These are phyloP conservation scores for Lonicera japonica DNA, from an alignment of 129 eudicot species.

Conservation along the genomic window DNA sequence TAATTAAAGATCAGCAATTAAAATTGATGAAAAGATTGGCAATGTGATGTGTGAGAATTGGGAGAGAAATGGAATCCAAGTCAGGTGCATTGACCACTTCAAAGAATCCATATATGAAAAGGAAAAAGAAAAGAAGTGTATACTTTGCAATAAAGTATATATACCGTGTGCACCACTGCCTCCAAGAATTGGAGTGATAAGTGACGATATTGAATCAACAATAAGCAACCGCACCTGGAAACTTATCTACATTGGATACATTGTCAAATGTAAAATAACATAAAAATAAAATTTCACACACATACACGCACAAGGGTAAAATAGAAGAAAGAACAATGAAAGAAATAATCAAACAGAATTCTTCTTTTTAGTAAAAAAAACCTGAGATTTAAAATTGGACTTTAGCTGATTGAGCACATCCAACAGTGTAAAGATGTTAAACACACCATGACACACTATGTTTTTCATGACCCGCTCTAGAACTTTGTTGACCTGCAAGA, in stretches of 20 bases:
- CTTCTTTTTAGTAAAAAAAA: constrained; percentile 7
- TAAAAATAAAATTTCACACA: neutral
- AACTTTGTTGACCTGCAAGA: constrained; percentile 35
- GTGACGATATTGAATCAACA: constrained; percentile 77
- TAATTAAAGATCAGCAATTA: no score
- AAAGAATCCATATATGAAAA: no score
- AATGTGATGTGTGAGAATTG: no score
- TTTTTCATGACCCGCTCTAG: constrained; percentile 49
- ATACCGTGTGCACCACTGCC: constrained; percentile 68
- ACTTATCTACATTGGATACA: constrained; percentile 28
- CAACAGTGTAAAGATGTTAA: constrained; percentile 61
- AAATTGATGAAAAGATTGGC: no score
- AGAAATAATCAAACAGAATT: neutral
- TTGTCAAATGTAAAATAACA: neutral
- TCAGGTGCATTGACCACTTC: no score
- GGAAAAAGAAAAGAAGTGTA: no score
- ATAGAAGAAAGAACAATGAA: constrained; percentile 1
- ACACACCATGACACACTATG: constrained; percentile 57
- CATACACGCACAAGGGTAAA: neutral
- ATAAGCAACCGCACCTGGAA: constrained; percentile 43
- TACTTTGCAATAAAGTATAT: no score
- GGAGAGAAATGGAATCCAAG: no score
- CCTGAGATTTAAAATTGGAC: constrained; percentile 47
- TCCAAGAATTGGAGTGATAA: constrained; percentile 70
- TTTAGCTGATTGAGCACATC: constrained; percentile 56